Evolutionary conservation across 2,329 filamentous ascomycete species (phyloP), one percentile per base, ranked within the genome.

Genomic region (Magnaporthales sp.): DNA sequence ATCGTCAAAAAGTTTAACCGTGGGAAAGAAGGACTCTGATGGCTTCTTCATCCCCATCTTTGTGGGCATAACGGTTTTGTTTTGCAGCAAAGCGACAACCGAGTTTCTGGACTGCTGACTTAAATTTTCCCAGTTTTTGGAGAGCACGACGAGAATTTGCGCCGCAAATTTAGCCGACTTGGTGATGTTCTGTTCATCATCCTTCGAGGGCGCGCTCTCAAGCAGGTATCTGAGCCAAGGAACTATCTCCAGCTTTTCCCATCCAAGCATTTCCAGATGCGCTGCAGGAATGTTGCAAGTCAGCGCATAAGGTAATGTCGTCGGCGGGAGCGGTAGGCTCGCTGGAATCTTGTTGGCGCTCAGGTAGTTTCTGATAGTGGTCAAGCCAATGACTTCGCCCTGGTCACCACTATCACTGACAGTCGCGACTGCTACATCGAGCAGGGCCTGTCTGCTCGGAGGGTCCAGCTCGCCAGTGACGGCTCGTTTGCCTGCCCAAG

Each of bases 1-100:
- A 74, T 99, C 95, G 69, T 97, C 93, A 73, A 99, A 99, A 0
- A 99, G 81, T 75, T 92, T 95, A 51, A 99, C 95, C n/a, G 87
- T 90, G 1, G 91, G 88, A 73, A 99, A 97, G 76, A 97, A 99
- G 0, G 95, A 89, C 70, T 98, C 93, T 3, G 81, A 79, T 4
- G 95, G 95, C 71, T 86, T 91, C 71, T 83, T 90, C 93, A 99
- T 96, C 8, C 95, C 95, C 70, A 89, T 78, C 74, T 92, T 97
- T 0, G 95, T 98, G 0, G 95, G 95, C 74, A 99, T 91, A 30
- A 96, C 85, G 0, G 92, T 85, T 64, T 90, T 83, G 2, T 84
- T 80, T 66, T 87, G 84, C 3, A 98, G 80, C 4, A 92, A 77
- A 19, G 84, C 80, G 8, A 86, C 79, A 4, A 96, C 82, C 0